Conservation (phyloP, 352 stramenopile species). For the Pythium aphanidermatum region DNA sequence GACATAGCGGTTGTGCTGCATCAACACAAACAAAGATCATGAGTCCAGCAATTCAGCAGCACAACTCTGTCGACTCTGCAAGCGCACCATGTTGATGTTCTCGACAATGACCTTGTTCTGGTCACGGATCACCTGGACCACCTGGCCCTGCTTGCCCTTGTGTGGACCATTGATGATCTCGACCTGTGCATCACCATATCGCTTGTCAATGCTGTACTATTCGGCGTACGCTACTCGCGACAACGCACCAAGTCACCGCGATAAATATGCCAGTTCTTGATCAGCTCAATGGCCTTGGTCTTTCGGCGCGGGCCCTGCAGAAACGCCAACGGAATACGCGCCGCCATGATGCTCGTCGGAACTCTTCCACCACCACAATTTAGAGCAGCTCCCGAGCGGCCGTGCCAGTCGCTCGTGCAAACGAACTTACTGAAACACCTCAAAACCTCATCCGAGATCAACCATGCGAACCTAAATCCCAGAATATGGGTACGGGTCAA, state of each 20-base stretch:
- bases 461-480: no score
- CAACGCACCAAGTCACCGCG: conserved; percentile 61
- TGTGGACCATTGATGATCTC: conserved; percentile 78
- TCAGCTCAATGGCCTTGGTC: conserved; percentile 71
- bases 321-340: conserved; percentile 74
- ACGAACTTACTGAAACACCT: conserved; percentile 15
- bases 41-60: neutral
- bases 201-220: neutral
- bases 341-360: conserved; percentile 45
- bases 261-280: conserved; percentile 77
- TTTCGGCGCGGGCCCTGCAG: conserved; percentile 68
- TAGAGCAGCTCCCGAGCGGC: no score
- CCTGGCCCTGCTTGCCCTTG: conserved; percentile 74
- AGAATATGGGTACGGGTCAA: no score
- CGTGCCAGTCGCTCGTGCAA: no score
- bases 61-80: no score
- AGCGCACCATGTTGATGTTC: conserved; percentile 80
- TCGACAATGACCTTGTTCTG: conserved; percentile 78
- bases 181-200: no score
- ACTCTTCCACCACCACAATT: neutral
- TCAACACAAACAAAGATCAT: neutral
- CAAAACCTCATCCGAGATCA: conserved; percentile 19
- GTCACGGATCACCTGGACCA: conserved; percentile 69
- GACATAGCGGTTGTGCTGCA: conserved; percentile 71
- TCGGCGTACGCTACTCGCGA: neutral